Evolutionary conservation across 2,329 filamentous ascomycete species (phyloP).

Genomic region (Aspergillus japonicus): DNA sequence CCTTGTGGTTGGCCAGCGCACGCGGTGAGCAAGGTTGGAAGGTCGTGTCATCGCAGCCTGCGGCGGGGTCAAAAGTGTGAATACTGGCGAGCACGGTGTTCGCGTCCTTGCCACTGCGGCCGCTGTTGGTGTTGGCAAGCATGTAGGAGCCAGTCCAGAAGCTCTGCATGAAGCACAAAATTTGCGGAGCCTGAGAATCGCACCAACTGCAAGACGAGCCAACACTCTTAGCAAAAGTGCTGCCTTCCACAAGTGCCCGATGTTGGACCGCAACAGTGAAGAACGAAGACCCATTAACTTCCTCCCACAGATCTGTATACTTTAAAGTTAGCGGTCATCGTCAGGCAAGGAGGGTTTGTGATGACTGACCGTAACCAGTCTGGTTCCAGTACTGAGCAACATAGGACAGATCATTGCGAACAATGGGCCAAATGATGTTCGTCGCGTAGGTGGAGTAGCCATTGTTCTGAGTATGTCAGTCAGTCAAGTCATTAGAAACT

Average conservation of each 20-base stretch:
- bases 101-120: conserved; percentile 67
- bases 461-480: conserved; percentile 45
- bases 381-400: conserved; percentile 55
- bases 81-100: conserved; percentile 62
- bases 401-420: conserved; percentile 73
- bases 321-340: neutral
- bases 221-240: conserved; percentile 62
- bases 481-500: neutral
- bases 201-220: conserved; percentile 62
- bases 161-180: conserved; percentile 70
- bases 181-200: conserved; percentile 63
- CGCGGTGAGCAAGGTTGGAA: conserved; percentile 74
- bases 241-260: conserved; percentile 61
- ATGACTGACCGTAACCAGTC: conserved; percentile 54
- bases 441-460: conserved; percentile 55
- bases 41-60: conserved; percentile 47
- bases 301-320: conserved; percentile 70
- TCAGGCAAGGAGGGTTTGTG: too few species aligned
- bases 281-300: conserved; percentile 73
- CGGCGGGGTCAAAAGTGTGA: conserved; percentile 39
- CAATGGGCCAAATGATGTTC: conserved; percentile 67
- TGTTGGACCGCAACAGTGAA: conserved; percentile 72
- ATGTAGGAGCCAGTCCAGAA: conserved; percentile 70
- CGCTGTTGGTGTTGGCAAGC: conserved; percentile 64
- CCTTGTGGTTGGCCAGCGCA: conserved; percentile 74